Evolutionary conservation across 805 yeast genomes (phyloP), one percentile per base, ranked within the genome.

Genomic region (Myxozyma lipomycoides): DNA sequence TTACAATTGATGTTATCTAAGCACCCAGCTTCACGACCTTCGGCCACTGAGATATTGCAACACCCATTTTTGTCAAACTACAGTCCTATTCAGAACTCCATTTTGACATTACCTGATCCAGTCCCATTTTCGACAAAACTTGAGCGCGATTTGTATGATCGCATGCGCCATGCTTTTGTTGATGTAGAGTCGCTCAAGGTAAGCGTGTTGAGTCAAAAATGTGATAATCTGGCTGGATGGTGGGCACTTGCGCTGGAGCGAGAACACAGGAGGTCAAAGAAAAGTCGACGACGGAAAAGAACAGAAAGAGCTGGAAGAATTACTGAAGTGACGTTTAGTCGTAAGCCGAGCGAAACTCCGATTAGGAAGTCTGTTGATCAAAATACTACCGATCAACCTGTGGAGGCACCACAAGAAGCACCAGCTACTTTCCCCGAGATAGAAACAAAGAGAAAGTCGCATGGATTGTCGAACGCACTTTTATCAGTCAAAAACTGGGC

Each of bases 161-260:
- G 77, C 43, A 61, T 88, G 43, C 75, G 76, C 40, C 74, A 78
- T 50, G 66, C 79, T 23, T 84, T 86, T n/a, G 70, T 87, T 34
- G 86, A 85, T 62, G 73, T 76, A 2, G 83, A 80, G 12, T 67
- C 74, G 1, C 68, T 89, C 28, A 79, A 78, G 58, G 70, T 76
- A 6, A 77, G 84, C 25, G 81, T 88, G 2, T 61, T 69, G 25
- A 73, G 76, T 49, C 75, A 77, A 42, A 79, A 82, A 49, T 78
- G 86, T 67, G 93, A 86, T 66, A 72, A 87, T 0, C 69, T 85
- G 15, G 79, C 85, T 12, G 95, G 91, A 0, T 73, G 83, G 50
- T 88, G 90, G 83, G 82, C 82, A 41, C 70, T 87, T 18, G 67
- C 81, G 17, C 67, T 83, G 25, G 87, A 84, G 21, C 69, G 71